Percentiles rank a stretch among this genome's conserved stretches.
These are phyloP conservation scores for Candida cerambycidarum DNA, from an alignment of 805 yeast species.

Conservation along the genomic window DNA sequence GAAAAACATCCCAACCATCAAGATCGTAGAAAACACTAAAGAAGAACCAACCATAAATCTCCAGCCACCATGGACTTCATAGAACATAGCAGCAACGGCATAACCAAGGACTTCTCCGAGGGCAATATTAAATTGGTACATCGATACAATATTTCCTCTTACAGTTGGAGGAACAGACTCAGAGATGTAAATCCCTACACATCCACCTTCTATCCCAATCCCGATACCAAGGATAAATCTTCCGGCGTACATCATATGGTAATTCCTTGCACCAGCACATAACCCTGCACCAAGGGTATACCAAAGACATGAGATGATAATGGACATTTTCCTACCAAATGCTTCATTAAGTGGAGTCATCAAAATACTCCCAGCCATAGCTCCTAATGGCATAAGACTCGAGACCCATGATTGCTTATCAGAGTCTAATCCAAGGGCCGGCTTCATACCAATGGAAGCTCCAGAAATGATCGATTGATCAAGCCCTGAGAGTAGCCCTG, in stretches of 20 bases:
- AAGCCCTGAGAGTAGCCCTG: slow-evolving; percentile 84
- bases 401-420: slow-evolving; percentile 70
- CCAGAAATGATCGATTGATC: slow-evolving; percentile 86
- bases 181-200: slow-evolving; percentile 74
- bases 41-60: slow-evolving; percentile 21
- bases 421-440: slow-evolving; percentile 48
- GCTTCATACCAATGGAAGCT: slow-evolving; percentile 63
- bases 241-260: slow-evolving; percentile 38
- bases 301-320: slow-evolving; percentile 48
- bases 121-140: slow-evolving; percentile 38
- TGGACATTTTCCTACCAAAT: slow-evolving; percentile 67
- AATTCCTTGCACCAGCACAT: slow-evolving; percentile 31
- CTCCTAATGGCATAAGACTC: slow-evolving; percentile 74
- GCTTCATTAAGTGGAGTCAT: slow-evolving; percentile 64
- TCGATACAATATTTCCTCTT: slow-evolving; percentile 52
- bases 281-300: slow-evolving; percentile 38
- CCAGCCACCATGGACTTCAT: slow-evolving; percentile 45
- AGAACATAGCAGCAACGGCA: slow-evolving; percentile 43
- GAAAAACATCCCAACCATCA: slow-evolving; percentile 54
- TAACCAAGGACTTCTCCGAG: slow-evolving; percentile 43
- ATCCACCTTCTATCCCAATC: slow-evolving; percentile 48
- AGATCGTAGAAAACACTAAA: slow-evolving; percentile 16
- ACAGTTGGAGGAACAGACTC: slow-evolving; percentile 75
- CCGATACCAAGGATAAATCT: slow-evolving; percentile 52
- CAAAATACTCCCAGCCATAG: slow-evolving; percentile 72